Evolutionary conservation across 2,329 filamentous ascomycete species (phyloP), one percentile per base, ranked within the genome.

Genomic region (Phialocephala subalpina): DNA sequence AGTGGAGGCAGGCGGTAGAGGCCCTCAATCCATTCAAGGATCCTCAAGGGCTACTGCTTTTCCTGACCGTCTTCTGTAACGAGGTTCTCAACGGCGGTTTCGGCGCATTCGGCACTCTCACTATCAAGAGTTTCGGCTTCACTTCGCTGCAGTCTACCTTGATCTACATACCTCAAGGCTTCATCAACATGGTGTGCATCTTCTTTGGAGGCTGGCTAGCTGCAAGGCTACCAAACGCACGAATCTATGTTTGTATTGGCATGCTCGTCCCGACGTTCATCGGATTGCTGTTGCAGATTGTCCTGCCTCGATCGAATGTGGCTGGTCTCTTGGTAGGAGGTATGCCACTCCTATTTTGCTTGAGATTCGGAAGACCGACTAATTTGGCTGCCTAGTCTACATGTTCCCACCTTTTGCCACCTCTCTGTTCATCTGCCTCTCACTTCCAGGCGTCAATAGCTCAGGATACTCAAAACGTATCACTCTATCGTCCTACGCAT

Each of bases 31-130:
- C 49, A 22, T 25, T 53, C 11, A 9, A 53, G n/a, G 49, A 53
- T 27, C 49, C 49, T 27, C 49, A 35, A 38, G 29, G 27, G 35
- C 29, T 35, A 16, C 4, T 35, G 16, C 29, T 35, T 11, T 56
- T 56, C 20, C 35, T 36, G 16, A 20, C 22, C 5, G 18, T 56
- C 27, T 35, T 56, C 29, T 56, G 53, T n/a, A 35, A 36, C 36
- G 53, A 53, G 27, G 53, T 56, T 20, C 53, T 56, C 11, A 56
- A 56, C 22, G 53, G 49, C 18, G 49, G 49, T 6, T 53, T 53
- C 49, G 49, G 49, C n/a, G 27, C 53, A 6, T 56, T 56, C n/a
- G 53, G 53, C 5, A 56, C 27, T 4, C 27, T 56, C 20, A 35
- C 27, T 11, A 56, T 56, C 53, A 56, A 56, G 20, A 18, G 29